Evolutionary conservation across 208 protist genomes (phyloP).

Genomic region (Spongospora subterranea): DNA sequence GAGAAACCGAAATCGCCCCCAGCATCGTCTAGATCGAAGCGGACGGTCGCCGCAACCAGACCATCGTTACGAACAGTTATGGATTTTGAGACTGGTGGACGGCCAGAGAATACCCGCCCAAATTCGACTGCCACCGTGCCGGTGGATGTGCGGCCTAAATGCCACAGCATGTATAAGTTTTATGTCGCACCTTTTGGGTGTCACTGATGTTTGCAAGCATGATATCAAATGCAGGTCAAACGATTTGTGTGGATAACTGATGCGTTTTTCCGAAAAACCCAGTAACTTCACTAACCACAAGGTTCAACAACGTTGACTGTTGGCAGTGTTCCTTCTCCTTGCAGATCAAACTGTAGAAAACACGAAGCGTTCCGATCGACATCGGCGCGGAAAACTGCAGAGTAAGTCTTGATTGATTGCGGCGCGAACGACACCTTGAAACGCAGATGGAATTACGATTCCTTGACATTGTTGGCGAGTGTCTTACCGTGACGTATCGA

Average conservation of each 20-base stretch:
- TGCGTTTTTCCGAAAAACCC: conserved; percentile 71
- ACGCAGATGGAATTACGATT: no score
- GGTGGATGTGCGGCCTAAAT: background rate
- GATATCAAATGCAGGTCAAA: no score
- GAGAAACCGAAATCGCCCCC: conserved; percentile 65
- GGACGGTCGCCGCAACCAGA: conserved; percentile 80
- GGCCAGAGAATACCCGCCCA: no score
- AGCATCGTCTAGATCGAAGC: conserved; percentile 9
- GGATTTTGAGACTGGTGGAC: no score
- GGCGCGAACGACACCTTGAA: conserved; percentile 90
- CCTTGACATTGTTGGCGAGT: no score
- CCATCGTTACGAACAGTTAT: conserved; percentile 86
- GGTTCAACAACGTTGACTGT: conserved; percentile 79
- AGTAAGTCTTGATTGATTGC: conserved; percentile 79
- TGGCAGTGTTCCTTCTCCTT: conserved; percentile 90
- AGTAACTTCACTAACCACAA: no score
- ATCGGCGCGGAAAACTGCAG: conserved; percentile 84
- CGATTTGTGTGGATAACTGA: conserved; percentile 46
- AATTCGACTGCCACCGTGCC: background rate
- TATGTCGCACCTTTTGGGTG: no score
- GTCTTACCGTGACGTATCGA: conserved; percentile 88
- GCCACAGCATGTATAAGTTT: no score
- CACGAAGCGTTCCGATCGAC: conserved; percentile 82
- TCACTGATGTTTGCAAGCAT: no score
- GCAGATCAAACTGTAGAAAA: conserved; percentile 84